These are phyloP conservation scores for Phytophthora vignae DNA, from an alignment of 352 stramenopile species.

Conservation along the genomic window DNA sequence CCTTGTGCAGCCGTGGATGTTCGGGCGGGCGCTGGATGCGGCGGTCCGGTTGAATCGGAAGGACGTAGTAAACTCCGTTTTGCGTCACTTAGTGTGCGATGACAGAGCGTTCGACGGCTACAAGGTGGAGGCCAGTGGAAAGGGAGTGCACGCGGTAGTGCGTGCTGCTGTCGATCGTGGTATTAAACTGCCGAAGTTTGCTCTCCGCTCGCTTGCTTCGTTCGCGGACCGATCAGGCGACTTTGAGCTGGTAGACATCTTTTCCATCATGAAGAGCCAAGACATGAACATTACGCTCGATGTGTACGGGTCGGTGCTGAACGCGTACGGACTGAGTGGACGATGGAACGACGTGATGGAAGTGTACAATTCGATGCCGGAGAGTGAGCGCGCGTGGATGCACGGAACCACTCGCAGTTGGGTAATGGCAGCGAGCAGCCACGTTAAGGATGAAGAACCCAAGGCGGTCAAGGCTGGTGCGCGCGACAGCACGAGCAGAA, in stretches of 20 bases:
- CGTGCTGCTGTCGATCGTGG: neutral
- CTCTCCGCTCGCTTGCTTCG: conserved; percentile 4
- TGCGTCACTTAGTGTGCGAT: neutral
- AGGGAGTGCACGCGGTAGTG: neutral
- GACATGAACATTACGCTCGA: conserved; percentile 6
- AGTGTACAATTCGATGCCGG: conserved; percentile 15
- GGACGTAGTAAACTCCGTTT: conserved; percentile 1
- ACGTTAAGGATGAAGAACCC: neutral
- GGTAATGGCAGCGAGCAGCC: neutral
- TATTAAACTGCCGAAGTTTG: neutral
- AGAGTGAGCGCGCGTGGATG: neutral
- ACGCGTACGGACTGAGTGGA: neutral
- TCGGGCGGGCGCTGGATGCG: conserved; percentile 5
- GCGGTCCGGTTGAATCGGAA: conserved; percentile 1
- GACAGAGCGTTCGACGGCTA: neutral
- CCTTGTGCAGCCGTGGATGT: neutral
- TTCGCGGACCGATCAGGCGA: conserved; percentile 11
- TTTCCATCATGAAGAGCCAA: conserved; percentile 10
- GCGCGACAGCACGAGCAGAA: too few relatives aligned
- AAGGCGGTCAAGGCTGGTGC: too few relatives aligned
- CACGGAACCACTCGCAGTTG: neutral
- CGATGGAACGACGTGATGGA: conserved; percentile 9
- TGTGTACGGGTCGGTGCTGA: conserved; percentile 4
- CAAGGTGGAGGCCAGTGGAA: neutral
- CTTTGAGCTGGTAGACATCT: conserved; percentile 1